Evolutionary conservation across 805 yeast genomes (phyloP), one percentile per base, ranked within the genome.

Genomic region (Hemisphaericaspora nanyangensis): DNA sequence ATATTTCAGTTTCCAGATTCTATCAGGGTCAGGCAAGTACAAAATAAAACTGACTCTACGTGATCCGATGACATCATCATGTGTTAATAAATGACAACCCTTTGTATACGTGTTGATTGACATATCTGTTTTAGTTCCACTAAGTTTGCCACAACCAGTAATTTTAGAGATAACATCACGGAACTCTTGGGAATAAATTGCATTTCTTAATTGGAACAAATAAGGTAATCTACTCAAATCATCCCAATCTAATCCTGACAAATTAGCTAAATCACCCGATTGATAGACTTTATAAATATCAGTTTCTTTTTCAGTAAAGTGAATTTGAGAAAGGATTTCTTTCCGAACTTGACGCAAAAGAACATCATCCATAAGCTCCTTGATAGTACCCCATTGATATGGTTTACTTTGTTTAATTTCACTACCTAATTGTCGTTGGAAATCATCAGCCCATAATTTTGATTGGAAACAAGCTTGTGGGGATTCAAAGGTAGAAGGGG

Each of bases 51-150:
- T 85, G 22, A 93, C 90, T 42, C 97, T 71, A 56, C 99, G 72
- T 1, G 96, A 82, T 1, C 98, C 99, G 56, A 93, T 93, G 24
- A 93, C 99, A 59, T 93, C 99, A 63, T 93, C 99, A 58, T 93
- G 99, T 4, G 95, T 88, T 46, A 93, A 69, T 41, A 93, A 68
- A 63, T 93, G 99, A 55, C 98, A 93, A 1, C 96, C 95, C 52
- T 87, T 85, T 35, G 84, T 82, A 59, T 93, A 93, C 3, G 95
- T 82, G 56, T 93, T 91, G 49, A 93, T 78, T 44, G 95, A 82
- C 81, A 93, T 82, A 57, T 93, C 99, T 27, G 95, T 89, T 58
- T 88, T 87, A 29, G 73, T 51, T n/a, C 96, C 97, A 48, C 95
- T 85, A 32, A 93, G 64, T 45, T 87, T 85, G 0, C 98, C 99